Base-by-base conservation (phyloP, 148 eudicot species). In the Vaccinium corymbosum region DNA sequence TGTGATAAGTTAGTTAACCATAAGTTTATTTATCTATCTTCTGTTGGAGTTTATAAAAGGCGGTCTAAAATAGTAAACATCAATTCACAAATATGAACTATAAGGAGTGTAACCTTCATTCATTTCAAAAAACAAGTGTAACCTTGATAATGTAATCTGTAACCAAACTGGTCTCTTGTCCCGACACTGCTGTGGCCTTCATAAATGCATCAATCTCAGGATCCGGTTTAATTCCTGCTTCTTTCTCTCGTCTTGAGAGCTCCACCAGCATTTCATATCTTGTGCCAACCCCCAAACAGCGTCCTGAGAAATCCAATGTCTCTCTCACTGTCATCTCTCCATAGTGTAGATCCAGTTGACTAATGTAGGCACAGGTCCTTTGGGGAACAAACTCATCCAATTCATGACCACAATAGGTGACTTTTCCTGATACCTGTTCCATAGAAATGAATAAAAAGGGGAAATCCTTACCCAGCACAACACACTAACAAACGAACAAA, bases 251-350 rank as follows among this genome's bases (percentile, higher is more conserved):
- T 68, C 90, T 90, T 9, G 86, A 83, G 70, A 90, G 25, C 72
- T 90, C 92, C 38, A 87, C 81, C 1, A 90, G 85, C 20, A 90
- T 81, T 51, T 90, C 90, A 53, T 90, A 88, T 78, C 90, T 80
- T 4, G 89, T 77, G 27, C 92, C 90, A 22, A 88, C 89, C 53
- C 92, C 92, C 35, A 88, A 83, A 76, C 87, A 90, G 51, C 89
- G 90, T 27, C 89, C 89, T 5, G 92, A 74, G 62, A 88, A 90
- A 81, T 90, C 89, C 72, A 90, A 79, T 25, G 90, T 90, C 82
- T 90, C 92, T 52, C 92, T 86, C 3, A 89, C 92, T n/a, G 92
- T 88, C 90, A 90, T 84, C 79, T 88, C 92, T 25, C 90, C 92
- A 64, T 90, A 87, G 66, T 90, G 92, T 81, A 90, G 90, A 83